phyloP scores from a whole-genome alignment of 2,329 filamentous ascomycete species.

The Exophiala alcalophila region DNA sequence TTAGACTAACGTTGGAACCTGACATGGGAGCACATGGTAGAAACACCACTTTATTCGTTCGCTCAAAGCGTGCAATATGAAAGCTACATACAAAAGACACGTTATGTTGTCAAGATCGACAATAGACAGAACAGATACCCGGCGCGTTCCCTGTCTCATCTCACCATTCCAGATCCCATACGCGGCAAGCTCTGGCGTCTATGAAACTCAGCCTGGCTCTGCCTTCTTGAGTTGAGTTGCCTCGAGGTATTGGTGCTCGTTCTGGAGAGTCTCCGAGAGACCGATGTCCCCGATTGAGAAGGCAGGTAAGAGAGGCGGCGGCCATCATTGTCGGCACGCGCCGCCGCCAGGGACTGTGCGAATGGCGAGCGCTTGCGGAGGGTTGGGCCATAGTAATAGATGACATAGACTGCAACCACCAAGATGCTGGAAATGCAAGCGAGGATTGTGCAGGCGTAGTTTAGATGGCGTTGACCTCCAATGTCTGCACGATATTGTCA shows the following conservation, averaged over 20 bases:
- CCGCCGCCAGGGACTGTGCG: constrained; percentile 59
- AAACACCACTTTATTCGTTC: too few species aligned
- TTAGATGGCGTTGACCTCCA: constrained; percentile 52
- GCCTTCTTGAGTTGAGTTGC: constrained; percentile 18
- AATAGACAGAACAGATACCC: too few species aligned
- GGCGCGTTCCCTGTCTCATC: constrained; percentile 2
- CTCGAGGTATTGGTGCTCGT: constrained; percentile 14
- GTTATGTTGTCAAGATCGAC: too few species aligned
- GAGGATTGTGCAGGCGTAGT: constrained; percentile 63
- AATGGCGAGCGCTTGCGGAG: constrained; percentile 63
- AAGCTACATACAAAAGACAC: too few species aligned
- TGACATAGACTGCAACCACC: constrained; percentile 62
- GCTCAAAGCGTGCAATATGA: too few species aligned
- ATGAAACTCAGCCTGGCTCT: constrained; percentile 20
- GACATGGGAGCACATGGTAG: too few species aligned
- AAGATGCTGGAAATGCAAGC: constrained; percentile 61
- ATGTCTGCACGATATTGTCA: constrained; percentile 44
- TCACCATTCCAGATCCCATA: constrained; percentile 12
- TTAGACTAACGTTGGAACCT: too few species aligned
- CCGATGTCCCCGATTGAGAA: constrained; percentile 23
- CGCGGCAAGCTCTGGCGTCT: constrained; percentile 18
- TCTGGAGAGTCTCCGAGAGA: constrained; percentile 19
- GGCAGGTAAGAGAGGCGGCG: constrained; percentile 38
- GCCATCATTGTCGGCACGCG: constrained; percentile 34
- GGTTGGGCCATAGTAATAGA: constrained; percentile 62